Evolutionary conservation across 352 stramenopile genomes (phyloP), one percentile per base, ranked within the genome.

Genomic region (Pythium dissimile): DNA sequence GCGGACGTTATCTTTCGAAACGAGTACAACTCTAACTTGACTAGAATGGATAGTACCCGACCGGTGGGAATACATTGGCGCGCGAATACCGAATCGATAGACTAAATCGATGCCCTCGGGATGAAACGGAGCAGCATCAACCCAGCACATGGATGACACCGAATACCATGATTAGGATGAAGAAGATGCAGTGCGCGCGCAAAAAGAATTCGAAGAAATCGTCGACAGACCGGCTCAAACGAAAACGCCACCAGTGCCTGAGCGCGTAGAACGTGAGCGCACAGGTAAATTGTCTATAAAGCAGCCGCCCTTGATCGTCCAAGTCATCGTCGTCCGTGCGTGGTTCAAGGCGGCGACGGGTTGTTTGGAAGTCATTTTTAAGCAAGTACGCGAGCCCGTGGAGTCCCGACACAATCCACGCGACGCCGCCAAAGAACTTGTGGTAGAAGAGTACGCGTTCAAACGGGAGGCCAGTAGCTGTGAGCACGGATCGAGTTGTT

Each of bases 121-220:
- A 59, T 57, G 3, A 74, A 66, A 1, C 72, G 72, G 50, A 77
- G 16, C 5, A 76, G 34, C 1, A 69, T 73, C 13, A 75, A 21
- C 16, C 32, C 39, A 34, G 73, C 73, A 3, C 69, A 47, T 88
- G 77, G 10, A 88, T 59, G 23, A 81, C 27, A 0, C 65, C 61
- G 41, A 70, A 74, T 0, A 60, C 62, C 4, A 84, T 34, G 11
- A 88, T 61, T 10, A 47, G 41, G 13, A 82, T 44, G 53, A 88
- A 81, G 12, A 88, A 63, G 0, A 86, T 15, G 71, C 71, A 84
- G 46, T 88, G 77, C 26, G 59, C 18, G 10, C 67, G 54, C 10
- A 84, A 16, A 50, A 88, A 88, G 24, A 84, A 56, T 54, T 79
- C 54, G 57, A 80, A 88, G n/a, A 50, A 77, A 84, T 7, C 53